phyloP scores from a whole-genome alignment of 176 grass and related monocot genomes.

The Phragmites australis region DNA sequence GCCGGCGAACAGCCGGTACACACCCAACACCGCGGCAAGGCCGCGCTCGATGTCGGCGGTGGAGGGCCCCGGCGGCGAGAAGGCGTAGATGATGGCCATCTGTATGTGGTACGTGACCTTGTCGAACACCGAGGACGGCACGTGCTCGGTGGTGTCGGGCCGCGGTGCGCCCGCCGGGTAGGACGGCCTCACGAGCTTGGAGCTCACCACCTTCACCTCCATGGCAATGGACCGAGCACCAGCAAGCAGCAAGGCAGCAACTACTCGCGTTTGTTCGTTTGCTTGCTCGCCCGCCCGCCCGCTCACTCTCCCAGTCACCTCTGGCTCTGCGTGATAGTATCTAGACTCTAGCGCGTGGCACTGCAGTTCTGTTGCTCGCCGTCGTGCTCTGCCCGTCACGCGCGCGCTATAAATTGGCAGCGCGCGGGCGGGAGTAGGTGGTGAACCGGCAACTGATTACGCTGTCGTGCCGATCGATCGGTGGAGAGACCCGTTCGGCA shows the following conservation, averaged over 20 bases:
- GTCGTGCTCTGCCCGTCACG: neutral
- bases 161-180: constrained; percentile 23
- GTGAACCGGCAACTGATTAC: neutral
- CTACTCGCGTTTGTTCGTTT: neutral
- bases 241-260: neutral
- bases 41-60: constrained; percentile 41
- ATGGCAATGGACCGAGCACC: constrained; percentile 1
- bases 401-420: constrained; percentile 29
- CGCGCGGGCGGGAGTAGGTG: neutral
- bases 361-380: neutral
- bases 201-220: constrained; percentile 65
- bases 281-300: too few species aligned
- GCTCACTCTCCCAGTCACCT: too few species aligned
- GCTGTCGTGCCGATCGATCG: too few species aligned
- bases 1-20: constrained; percentile 50
- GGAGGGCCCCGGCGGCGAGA: constrained; percentile 51
- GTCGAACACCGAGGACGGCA: constrained; percentile 65
- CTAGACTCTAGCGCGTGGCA: neutral
- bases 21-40: constrained; percentile 38
- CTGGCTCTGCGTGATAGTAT: too few species aligned
- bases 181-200: constrained; percentile 46
- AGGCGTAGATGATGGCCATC: constrained; percentile 67
- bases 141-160: constrained; percentile 17
- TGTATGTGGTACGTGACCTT: constrained; percentile 46
- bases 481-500: neutral